Conservation (phyloP, 306 rosid genomes). For the Hippophae rhamnoides region DNA sequence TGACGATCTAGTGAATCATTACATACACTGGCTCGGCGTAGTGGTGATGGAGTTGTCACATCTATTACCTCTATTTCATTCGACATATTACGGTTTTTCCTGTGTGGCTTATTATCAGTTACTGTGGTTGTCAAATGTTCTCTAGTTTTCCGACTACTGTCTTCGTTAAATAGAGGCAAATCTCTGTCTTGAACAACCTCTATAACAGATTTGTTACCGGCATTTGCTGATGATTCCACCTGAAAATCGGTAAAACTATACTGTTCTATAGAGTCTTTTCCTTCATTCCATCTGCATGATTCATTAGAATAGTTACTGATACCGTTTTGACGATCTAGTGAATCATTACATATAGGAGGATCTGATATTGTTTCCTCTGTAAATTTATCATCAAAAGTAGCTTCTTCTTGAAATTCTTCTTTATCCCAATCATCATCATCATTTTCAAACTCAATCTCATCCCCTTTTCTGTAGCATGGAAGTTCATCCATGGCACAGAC, state of each 20-base stretch:
- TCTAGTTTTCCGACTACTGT: constrained; percentile 13
- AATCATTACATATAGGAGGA: constrained; percentile 11
- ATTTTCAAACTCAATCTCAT: constrained; percentile 31
- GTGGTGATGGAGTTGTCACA: constrained; percentile 70
- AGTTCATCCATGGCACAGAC: constrained; percentile 62
- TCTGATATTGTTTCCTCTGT: constrained; percentile 21
- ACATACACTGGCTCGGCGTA: constrained; percentile 32
- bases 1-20: constrained; percentile 11
- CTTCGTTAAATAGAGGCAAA: neutral
- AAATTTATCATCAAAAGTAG: constrained; percentile 13
- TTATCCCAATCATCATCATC: constrained; percentile 33
- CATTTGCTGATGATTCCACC: too few species aligned
- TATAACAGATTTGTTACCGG: too few species aligned
- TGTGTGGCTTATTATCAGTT: constrained; percentile 11
- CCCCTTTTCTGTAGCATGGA: constrained; percentile 55
- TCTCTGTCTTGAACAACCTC: constrained; percentile 18
- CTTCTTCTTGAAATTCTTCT: constrained; percentile 30
- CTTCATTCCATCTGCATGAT: constrained; percentile 8
- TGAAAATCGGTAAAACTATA: too few species aligned
- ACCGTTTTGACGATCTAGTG: constrained; percentile 7
- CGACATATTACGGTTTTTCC: constrained; percentile 17
- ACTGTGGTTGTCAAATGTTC: constrained; percentile 7
- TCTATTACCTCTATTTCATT: constrained; percentile 58
- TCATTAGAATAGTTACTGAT: constrained; percentile 1
- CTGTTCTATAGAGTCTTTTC: too few species aligned